These are phyloP conservation scores for Boletus sensibilis DNA, from an alignment of 768 basidiomycete genomes.

Conservation along the genomic window DNA sequence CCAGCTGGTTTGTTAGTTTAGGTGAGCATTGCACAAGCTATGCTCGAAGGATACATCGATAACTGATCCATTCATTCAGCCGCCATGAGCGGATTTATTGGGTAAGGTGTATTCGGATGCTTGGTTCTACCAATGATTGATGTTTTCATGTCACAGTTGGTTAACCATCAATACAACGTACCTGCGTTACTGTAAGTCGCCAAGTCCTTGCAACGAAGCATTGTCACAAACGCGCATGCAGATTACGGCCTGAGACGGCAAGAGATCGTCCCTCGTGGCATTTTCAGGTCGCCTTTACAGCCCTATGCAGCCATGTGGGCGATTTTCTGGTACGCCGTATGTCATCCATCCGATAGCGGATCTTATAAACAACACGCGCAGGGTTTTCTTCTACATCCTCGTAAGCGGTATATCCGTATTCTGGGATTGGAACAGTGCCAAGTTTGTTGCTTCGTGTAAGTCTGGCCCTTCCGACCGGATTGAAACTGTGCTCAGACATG, in stretches of 20 bases:
- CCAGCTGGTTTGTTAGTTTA: slow-evolving; percentile 69
- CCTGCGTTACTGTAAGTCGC: slow-evolving; percentile 59
- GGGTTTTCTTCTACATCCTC: slow-evolving; percentile 51
- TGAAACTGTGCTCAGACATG: not conserved
- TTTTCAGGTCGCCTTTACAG: slow-evolving; percentile 63
- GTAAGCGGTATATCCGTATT: slow-evolving; percentile 59
- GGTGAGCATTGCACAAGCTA: slow-evolving; percentile 27
- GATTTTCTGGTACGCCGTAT: slow-evolving; percentile 56
- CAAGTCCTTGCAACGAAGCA: slow-evolving; percentile 33
- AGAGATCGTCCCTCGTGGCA: slow-evolving; percentile 57
- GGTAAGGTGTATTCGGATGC: slow-evolving; percentile 6
- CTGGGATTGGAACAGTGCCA: slow-evolving; percentile 56
- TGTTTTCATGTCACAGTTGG: slow-evolving; percentile 53
- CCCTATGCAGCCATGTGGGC: slow-evolving; percentile 74
- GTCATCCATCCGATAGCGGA: slow-evolving; percentile 10
- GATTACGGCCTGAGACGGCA: slow-evolving; percentile 16
- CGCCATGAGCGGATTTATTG: slow-evolving; percentile 64
- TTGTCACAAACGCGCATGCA: not conserved
- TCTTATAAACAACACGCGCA: not conserved
- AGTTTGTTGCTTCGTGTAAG: slow-evolving; percentile 47
- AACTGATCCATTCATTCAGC: slow-evolving; percentile 16
- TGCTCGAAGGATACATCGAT: not conserved
- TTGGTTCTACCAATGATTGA: slow-evolving; percentile 48
- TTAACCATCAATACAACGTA: slow-evolving; percentile 69
- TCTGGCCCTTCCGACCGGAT: not conserved